Base-by-base conservation (phyloP, 2,329 filamentous ascomycete genomes). In the Calonectria ilicicola region DNA sequence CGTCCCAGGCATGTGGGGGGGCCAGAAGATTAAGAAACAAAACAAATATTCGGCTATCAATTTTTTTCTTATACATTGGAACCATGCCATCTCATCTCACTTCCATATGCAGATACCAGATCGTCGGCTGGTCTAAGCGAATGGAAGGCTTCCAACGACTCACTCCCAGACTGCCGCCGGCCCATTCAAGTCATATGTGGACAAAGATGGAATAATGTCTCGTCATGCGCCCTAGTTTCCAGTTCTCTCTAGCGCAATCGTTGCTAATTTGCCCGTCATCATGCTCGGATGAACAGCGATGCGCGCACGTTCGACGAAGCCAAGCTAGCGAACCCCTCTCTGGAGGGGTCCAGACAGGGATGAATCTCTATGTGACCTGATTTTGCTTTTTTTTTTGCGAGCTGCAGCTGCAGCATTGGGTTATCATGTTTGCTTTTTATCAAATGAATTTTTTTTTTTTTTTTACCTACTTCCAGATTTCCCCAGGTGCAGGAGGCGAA, bases 381-480 rank as follows among this genome's bases (percentile, higher is more conserved):
- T 42, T 68, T 63, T 68, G 44, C 66, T 68, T 68, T 68, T 68
- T 51, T 17, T 49, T 14, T 23, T 12, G 10, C n/a, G n/a, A n/a
- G n/a, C n/a, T n/a, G n/a, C n/a, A 32, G 29, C 10, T 35, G 32
- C 32, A 35, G 12, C 29, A 23, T 60, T 42, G 47, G 17, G 23
- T 44, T 29, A 23, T 42, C 19, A 23, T 14, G 5, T 38, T 47
- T 23, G 21, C 35, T 26, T 29, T 21, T 23, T 21, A 12, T 23
- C 3, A 12, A 12, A 8, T n/a, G 19, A 5, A 21, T 32, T 23
- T 51, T 21, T 40, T 49, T 47, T 51, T 46, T 44, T 56, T 15
- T 32, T 12, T 26, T 9, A n/a, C 49, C 53, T 46, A 67, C 35
- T 47, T 47, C 51, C n/a, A 60, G 42, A 46, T 60, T 53, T 35